Evolutionary conservation across 768 basidiomycete species (phyloP).

Genomic region (Leccinellum luteum): DNA sequence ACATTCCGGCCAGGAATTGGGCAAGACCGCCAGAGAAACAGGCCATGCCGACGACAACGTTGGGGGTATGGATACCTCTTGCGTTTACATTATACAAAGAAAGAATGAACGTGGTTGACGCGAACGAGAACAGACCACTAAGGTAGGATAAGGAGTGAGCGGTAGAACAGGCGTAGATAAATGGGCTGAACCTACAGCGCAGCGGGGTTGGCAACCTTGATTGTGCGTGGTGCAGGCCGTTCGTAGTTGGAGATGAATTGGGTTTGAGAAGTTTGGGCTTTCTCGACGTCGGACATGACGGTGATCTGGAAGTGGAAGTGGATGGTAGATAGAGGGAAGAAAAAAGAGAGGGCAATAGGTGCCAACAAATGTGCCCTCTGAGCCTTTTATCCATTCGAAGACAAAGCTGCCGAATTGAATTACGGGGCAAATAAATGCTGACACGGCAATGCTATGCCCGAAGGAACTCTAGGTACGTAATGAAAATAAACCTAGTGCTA

Average conservation of each 20-base stretch:
- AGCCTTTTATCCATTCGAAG: constrained; percentile 18
- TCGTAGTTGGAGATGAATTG: constrained; percentile 19
- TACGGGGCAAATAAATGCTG: constrained; percentile 20
- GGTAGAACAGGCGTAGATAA: too few species aligned
- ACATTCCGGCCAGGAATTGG: constrained; percentile 88
- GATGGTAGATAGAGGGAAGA: not conserved
- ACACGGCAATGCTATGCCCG: constrained; percentile 14
- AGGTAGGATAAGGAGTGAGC: not conserved
- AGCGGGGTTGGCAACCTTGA: constrained; percentile 54
- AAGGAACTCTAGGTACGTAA: constrained; percentile 6
- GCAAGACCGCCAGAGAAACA: constrained; percentile 80
- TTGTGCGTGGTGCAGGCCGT: constrained; percentile 23
- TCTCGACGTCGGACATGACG: constrained; percentile 39
- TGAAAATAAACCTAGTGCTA: not conserved
- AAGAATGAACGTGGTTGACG: constrained; percentile 77
- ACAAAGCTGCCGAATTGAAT: constrained; percentile 16
- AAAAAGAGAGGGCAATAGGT: not conserved
- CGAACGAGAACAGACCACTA: constrained; percentile 81
- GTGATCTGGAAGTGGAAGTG: not conserved
- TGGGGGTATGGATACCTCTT: constrained; percentile 53
- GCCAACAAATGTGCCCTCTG: not conserved
- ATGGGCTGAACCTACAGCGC: constrained; percentile 27
- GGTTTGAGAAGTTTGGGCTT: constrained; percentile 22
- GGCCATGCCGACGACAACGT: constrained; percentile 85
- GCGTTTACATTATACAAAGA: constrained; percentile 68